Base-by-base conservation (phyloP, 2,329 filamentous ascomycete genomes). In the Fusarium siculi region DNA sequence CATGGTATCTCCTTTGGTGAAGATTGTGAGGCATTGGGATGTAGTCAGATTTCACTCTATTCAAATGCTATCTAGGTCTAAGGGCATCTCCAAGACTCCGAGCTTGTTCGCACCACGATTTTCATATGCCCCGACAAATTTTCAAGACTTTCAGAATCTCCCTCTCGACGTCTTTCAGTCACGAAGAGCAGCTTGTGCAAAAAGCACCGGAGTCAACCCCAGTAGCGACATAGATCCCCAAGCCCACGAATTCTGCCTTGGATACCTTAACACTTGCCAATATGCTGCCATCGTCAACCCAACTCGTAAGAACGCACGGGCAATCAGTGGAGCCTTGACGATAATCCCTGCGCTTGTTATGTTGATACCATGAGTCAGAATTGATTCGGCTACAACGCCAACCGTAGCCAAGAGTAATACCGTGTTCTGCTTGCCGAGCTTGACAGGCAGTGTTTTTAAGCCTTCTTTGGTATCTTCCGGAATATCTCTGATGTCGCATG, bases 171-270 rank as follows among this genome's bases (percentile, higher is more conserved):
- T 2, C 4, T 1, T 34, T 57, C 12, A 66, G 15, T 28, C 47
- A 2, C 47, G 36, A 15, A 70, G 44, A 0, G 57, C 30, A 25
- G 57, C 67, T 37, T 70, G 67, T 21, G 63, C 63, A 47, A 70
- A 63, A 1, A 70, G 21, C 7, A 63, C 67, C 4, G 67, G 67
- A 32, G 46, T 39, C 15, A 70, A 43, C 0, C 67, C 67, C 34
- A 68, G 32, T 3, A 70, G 28, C 2, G 67, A 70, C 67, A 70
- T 59, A 6, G 39, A 52, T 9, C 67, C 67, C 67, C 67, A 70
- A 6, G 67, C 67, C 63, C 52, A 68, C 2, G 47, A 25, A 18
- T 63, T 70, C 12, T 63, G 42, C 23, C 67, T 54, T 3, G 67
- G 67, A 14, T 59, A 68, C 16, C 19, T 58, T 14, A 70, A 50